Conservation (phyloP, 2,329 filamentous ascomycete genomes). For the Zarea fungicola region DNA sequence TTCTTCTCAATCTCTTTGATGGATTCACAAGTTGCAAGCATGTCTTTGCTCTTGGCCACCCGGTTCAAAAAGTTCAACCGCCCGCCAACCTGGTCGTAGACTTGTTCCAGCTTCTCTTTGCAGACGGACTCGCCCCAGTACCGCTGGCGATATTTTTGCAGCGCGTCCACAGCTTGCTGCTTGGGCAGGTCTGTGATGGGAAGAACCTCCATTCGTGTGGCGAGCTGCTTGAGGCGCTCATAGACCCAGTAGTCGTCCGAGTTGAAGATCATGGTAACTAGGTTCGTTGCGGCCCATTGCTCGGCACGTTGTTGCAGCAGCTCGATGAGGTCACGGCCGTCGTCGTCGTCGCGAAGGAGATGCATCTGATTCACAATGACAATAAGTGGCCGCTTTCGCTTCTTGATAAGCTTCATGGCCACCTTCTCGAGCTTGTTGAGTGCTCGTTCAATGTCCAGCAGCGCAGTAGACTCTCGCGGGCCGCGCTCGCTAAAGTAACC, state of each 20-base stretch:
- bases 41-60: constrained; percentile 80
- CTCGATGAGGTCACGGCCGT: constrained; percentile 89
- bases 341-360: constrained; percentile 82
- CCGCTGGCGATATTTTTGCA: constrained; percentile 72
- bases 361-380: constrained; percentile 94
- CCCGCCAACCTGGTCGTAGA: constrained; percentile 85
- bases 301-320: constrained; percentile 93
- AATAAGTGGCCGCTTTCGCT: constrained; percentile 66
- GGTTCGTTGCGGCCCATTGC: constrained; percentile 87
- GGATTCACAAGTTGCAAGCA: constrained; percentile 72
- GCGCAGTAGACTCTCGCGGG: constrained; percentile 82
- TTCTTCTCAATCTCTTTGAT: constrained; percentile 65
- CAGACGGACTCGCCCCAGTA: constrained; percentile 64
- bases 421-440: constrained; percentile 98
- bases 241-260: constrained; percentile 99
- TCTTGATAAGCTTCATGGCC: constrained; percentile 64
- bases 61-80: constrained; percentile 82
- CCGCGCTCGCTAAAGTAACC: constrained; percentile 92
- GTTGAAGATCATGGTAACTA: constrained; percentile 92
- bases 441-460: constrained; percentile 92
- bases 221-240: constrained; percentile 85
- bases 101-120: constrained; percentile 57
- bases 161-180: constrained; percentile 66
- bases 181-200: constrained; percentile 80
- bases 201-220: constrained; percentile 91